These are phyloP conservation scores for Chloromonas sp. DNA, from an alignment of 163 green algal species.

Conservation along the genomic window DNA sequence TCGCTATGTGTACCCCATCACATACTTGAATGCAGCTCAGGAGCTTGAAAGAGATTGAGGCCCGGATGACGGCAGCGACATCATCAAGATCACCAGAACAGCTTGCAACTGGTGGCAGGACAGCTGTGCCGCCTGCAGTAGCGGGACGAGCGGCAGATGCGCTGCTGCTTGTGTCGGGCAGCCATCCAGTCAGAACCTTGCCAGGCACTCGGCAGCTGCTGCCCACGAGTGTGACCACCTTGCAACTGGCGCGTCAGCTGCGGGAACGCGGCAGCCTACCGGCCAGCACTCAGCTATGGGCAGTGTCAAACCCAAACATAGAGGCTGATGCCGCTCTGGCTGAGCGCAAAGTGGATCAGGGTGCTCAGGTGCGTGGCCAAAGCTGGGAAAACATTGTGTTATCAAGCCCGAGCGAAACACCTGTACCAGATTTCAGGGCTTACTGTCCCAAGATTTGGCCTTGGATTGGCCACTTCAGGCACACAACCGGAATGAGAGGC, in stretches of 20 bases:
- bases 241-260: conserved; percentile 45
- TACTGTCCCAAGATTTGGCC: too few species aligned
- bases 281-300: conserved; percentile 57
- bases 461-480: too few species aligned
- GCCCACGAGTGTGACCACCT: conserved; percentile 42
- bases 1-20: neutral
- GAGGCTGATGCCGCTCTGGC: conserved; percentile 42
- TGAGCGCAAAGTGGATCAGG: conserved; percentile 46
- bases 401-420: too few species aligned
- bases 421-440: too few species aligned
- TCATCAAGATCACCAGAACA: neutral
- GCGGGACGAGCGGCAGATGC: conserved; percentile 35
- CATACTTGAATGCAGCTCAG: neutral
- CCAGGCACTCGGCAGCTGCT: conserved; percentile 30
- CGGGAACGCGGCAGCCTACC: conserved; percentile 42
- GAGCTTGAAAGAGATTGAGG: neutral
- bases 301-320: conserved; percentile 70
- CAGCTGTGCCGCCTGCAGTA: neutral
- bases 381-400: too few species aligned
- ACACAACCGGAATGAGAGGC: too few species aligned
- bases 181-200: conserved; percentile 46
- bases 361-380: too few species aligned
- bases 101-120: neutral
- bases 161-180: conserved; percentile 69
- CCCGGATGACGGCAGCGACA: neutral